Percentiles rank a stretch among this genome's conserved stretches.
These are phyloP conservation scores for Parvularia atlantis DNA, from an alignment of 78 protist species.

Conservation along the genomic window DNA sequence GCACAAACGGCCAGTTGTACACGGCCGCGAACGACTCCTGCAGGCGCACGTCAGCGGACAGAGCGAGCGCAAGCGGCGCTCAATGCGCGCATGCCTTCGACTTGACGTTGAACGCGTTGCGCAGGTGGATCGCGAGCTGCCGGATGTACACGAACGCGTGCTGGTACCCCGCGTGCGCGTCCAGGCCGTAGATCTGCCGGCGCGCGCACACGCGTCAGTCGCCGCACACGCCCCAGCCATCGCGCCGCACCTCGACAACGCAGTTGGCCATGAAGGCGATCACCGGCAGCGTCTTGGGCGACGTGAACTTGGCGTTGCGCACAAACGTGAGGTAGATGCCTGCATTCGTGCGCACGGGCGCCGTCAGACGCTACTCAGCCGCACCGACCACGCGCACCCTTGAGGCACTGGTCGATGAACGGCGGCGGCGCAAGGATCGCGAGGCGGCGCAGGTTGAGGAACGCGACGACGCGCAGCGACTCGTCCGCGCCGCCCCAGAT, in stretches of 20 bases:
- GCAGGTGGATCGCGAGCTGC: slow-evolving; percentile 79
- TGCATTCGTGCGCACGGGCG: background rate
- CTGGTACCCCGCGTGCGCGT: slow-evolving; percentile 54
- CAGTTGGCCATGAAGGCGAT: slow-evolving; percentile 52
- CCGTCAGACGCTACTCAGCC: background rate
- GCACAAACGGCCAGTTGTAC: slow-evolving; percentile 81
- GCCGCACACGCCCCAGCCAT: background rate
- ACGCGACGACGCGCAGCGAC: slow-evolving; percentile 37
- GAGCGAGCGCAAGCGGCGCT: too few species aligned
- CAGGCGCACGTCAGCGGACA: too few species aligned
- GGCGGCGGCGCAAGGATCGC: slow-evolving; percentile 45
- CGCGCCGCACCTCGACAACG: slow-evolving; percentile 40
- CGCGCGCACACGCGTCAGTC: background rate
- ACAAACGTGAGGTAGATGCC: slow-evolving; percentile 67
- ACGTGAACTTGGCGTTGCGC: slow-evolving; percentile 7
- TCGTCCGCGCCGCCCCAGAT: slow-evolving; percentile 34
- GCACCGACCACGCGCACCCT: too few species aligned
- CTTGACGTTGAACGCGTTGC: slow-evolving; percentile 39
- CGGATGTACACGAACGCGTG: slow-evolving; percentile 79
- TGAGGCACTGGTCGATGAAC: slow-evolving; percentile 48
- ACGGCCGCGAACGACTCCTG: slow-evolving; percentile 17
- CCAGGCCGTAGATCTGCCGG: slow-evolving; percentile 42
- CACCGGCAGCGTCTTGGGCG: background rate
- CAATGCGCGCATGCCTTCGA: slow-evolving; percentile 2
- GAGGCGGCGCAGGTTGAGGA: slow-evolving; percentile 32